Evolutionary conservation across 441 rosid species (phyloP).

Genomic region (Viola pubescens): DNA sequence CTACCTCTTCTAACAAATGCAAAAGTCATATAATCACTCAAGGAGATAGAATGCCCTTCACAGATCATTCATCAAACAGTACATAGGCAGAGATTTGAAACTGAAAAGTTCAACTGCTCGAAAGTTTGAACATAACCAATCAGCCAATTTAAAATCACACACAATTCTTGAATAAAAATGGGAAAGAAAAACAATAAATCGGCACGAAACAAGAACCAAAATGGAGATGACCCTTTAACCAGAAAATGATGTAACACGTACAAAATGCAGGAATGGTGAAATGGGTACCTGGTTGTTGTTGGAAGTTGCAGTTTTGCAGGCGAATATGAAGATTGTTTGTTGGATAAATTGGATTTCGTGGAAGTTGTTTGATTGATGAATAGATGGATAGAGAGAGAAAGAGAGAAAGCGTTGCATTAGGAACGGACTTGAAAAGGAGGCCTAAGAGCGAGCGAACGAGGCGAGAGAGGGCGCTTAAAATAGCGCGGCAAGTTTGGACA

Average conservation of each 20-base stretch:
- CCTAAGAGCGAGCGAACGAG: background rate
- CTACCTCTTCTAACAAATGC: no score
- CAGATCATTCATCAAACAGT: background rate
- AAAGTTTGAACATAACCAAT: background rate
- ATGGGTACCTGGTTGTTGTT: conserved; percentile 14
- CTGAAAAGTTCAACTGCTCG: background rate
- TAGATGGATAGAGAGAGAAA: background rate
- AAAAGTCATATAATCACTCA: no score
- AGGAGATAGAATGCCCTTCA: background rate
- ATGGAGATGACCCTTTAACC: background rate
- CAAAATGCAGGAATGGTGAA: background rate
- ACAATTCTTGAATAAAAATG: background rate
- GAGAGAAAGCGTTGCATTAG: conserved; percentile 20
- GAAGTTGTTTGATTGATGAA: background rate
- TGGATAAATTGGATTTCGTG: conserved; percentile 1
- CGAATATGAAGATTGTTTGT: background rate
- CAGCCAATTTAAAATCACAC: background rate
- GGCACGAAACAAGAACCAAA: conserved; percentile 6
- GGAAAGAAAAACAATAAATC: background rate
- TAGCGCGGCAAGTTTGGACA: conserved; percentile 13
- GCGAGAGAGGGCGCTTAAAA: conserved; percentile 9
- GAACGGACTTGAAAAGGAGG: conserved; percentile 3
- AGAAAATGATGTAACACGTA: background rate
- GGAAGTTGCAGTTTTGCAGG: conserved; percentile 3
- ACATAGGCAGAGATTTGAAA: background rate